Evolutionary conservation across 805 yeast species (phyloP).

Genomic region (Ogataea trehalophila): DNA sequence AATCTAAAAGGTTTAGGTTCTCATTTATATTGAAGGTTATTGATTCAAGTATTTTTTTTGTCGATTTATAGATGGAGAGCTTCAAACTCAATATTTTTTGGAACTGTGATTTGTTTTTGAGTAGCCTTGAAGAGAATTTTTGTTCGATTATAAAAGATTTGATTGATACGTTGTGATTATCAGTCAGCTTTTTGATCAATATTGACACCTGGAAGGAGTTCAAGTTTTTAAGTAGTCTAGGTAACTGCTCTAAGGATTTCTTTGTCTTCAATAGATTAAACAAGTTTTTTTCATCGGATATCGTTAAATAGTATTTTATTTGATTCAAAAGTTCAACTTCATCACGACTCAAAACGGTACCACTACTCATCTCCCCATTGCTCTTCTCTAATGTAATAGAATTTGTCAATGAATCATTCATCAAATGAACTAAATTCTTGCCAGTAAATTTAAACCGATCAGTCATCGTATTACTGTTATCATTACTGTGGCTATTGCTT

Average conservation of each 20-base stretch:
- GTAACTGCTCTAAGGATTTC: background rate
- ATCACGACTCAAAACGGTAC: background rate
- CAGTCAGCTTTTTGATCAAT: constrained; percentile 13
- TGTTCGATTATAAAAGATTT: constrained; percentile 14
- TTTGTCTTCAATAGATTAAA: constrained; percentile 4
- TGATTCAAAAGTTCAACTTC: constrained; percentile 3
- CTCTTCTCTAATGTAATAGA: background rate
- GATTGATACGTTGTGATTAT: constrained; percentile 5
- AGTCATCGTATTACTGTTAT: background rate
- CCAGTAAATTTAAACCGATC: constrained; percentile 10
- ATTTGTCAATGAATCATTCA: constrained; percentile 1
- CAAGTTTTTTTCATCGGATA: constrained; percentile 8
- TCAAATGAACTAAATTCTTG: constrained; percentile 2
- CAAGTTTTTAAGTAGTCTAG: constrained; percentile 1
- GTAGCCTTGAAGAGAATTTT: constrained; percentile 18
- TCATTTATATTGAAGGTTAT: background rate
- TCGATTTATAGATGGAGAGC: constrained; percentile 1
- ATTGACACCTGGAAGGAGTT: constrained; percentile 15
- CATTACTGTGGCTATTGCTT: background rate
- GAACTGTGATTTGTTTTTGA: constrained; percentile 9
- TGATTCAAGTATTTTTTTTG: constrained; percentile 3
- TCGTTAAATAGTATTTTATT: constrained; percentile 9
- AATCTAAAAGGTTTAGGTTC: constrained; percentile 17
- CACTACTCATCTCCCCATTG: no score
- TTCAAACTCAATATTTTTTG: constrained; percentile 4